Evolutionary conservation across 75 land plant genomes (phyloP), one percentile per base, ranked within the genome.

Genomic region (Picea sitchensis): DNA sequence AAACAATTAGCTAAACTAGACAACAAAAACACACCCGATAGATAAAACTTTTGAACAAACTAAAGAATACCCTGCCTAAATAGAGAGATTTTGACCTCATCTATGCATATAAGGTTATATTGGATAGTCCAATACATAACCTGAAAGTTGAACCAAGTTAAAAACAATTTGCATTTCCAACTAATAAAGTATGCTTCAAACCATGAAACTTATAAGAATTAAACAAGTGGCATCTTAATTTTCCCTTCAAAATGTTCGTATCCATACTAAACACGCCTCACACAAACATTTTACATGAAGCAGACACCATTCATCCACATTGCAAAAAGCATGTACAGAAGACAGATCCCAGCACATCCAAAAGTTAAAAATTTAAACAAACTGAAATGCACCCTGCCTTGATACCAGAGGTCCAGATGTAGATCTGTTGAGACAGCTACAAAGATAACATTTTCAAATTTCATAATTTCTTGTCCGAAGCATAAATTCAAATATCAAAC

Each of bases 271-370:
- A 5, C 21, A 69, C 36, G 17, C 3, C 21, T 71, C 31, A 0
- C 13, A 41, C 34, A 23, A 6, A 34, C 2, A 47, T 18, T 71
- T 38, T 71, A 44, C 21, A 69, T 32, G 20, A 69, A 5, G 20
- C 18, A 34, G 38, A 67, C 71, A 67, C 2, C 34, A 67, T 67
- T 67, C n/a, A n/a, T n/a, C n/a, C n/a, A n/a, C 51, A 69, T 69
- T 18, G 8, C 51, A 38, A 34, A 69, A 38, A 69, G 11, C 21
- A 69, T 38, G 73, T 7, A 38, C 21, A 7, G 20, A 69, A 69
- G 2, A 69, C 36, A n/a, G n/a, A 69, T 47, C 73, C 73, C 73
- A 41, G 21, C 20, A 18, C 73, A 71, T 71, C n/a, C 73, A 71
- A 9, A 6, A 0, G 18, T 41, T 41, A 71, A 9, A 6, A 71